phyloP scores from a whole-genome alignment of 768 basidiomycete genomes.

The Russula sp. region DNA sequence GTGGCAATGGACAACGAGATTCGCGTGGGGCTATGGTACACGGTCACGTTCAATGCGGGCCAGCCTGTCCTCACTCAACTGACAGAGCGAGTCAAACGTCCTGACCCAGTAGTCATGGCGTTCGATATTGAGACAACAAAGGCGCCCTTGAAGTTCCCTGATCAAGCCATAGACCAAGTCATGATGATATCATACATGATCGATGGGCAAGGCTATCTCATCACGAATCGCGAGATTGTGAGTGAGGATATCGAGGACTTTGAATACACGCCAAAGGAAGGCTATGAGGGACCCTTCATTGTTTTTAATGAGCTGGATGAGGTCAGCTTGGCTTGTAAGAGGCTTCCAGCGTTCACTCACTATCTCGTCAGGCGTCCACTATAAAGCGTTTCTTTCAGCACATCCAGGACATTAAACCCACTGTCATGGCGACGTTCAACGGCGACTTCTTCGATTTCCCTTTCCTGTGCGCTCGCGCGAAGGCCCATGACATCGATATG shows the following conservation, averaged over 20 bases:
- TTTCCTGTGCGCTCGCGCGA: conserved; percentile 81
- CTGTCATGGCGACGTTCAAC: conserved; percentile 97
- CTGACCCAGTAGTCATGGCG: conserved; percentile 98
- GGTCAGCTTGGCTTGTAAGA: conserved; percentile 35
- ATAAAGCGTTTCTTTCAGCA: conserved; percentile 90
- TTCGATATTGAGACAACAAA: conserved; percentile 99
- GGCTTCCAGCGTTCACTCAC: neutral
- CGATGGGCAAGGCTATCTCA: conserved; percentile 94
- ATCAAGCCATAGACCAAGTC: conserved; percentile 91
- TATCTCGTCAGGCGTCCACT: conserved; percentile 54
- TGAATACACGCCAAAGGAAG: conserved; percentile 97
- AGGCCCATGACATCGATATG: conserved; percentile 92
- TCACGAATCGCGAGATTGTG: conserved; percentile 96
- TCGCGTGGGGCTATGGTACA: conserved; percentile 97
- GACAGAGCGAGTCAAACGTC: conserved; percentile 87
- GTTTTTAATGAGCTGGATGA: conserved; percentile 94
- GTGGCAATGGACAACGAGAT: conserved; percentile 99
- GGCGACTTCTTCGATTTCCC: conserved; percentile 99
- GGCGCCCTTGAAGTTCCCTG: conserved; percentile 98
- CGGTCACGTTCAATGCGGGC: conserved; percentile 74
- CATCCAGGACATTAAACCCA: conserved; percentile 88
- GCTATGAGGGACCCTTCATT: conserved; percentile 93
- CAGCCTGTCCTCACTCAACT: conserved; percentile 67
- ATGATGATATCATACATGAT: conserved; percentile 99
- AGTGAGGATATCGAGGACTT: conserved; percentile 97